Conservation (phyloP, 148 eudicot genomes). For the Linanthus parryae region DNA sequence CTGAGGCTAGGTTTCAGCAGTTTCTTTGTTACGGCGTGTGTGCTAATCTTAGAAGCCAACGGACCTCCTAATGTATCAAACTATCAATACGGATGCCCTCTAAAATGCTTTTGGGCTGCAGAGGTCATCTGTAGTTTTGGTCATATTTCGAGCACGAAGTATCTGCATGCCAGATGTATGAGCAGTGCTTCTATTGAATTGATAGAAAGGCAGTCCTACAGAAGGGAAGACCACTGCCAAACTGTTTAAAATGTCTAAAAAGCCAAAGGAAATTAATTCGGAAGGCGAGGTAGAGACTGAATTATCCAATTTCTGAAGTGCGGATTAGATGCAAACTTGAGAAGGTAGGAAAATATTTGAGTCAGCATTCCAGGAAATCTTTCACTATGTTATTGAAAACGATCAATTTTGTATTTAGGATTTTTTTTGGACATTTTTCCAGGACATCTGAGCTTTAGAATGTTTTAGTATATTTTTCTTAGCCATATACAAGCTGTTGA, state of each 20-base stretch:
- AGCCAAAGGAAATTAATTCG: slow-evolving; percentile 68
- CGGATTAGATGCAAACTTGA: slow-evolving; percentile 83
- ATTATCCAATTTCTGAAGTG: slow-evolving; percentile 86
- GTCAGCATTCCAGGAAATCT: neutral
- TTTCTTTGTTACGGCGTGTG: neutral
- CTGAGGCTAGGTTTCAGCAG: too few relatives aligned
- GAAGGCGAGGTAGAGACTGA: slow-evolving; percentile 90
- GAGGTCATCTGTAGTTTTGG: slow-evolving; percentile 4
- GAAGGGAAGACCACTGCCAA: slow-evolving; percentile 20
- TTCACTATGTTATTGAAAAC: too few relatives aligned
- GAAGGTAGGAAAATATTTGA: slow-evolving; percentile 42
- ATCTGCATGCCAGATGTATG: slow-evolving; percentile 27
- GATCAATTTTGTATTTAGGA: too few relatives aligned
- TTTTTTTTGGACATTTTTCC: too few relatives aligned
- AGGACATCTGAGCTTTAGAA: too few relatives aligned
- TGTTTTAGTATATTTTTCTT: too few relatives aligned
- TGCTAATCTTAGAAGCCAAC: slow-evolving; percentile 4
- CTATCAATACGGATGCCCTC: slow-evolving; percentile 5
- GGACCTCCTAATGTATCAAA: slow-evolving; percentile 9
- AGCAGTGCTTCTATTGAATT: slow-evolving; percentile 54
- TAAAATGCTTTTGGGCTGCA: neutral
- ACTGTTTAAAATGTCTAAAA: slow-evolving; percentile 50
- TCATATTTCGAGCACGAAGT: slow-evolving; percentile 6
- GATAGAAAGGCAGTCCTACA: slow-evolving; percentile 22
- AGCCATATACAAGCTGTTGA: too few relatives aligned